Conservation (phyloP, 2,329 filamentous ascomycete species). For the Diaporthe sp. region DNA sequence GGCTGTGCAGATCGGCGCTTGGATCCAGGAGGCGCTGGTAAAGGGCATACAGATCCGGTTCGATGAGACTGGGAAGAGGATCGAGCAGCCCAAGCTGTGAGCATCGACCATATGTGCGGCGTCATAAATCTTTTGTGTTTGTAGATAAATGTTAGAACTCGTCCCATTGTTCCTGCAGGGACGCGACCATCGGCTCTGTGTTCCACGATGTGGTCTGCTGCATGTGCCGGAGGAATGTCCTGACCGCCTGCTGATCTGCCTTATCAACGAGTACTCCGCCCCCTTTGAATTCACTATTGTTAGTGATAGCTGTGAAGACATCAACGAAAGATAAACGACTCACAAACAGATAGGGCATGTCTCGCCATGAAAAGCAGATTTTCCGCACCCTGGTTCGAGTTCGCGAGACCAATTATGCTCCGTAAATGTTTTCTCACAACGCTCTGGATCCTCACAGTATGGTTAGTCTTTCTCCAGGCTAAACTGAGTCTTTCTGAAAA, state of each 20-base stretch:
- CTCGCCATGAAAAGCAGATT: conserved; percentile 19
- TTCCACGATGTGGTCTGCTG: conserved; percentile 19
- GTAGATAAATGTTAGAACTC: background rate
- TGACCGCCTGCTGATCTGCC: conserved; percentile 3
- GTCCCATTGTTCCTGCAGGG: conserved; percentile 12
- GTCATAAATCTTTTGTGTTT: background rate
- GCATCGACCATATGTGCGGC: background rate
- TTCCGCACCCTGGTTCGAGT: background rate
- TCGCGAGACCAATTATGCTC: conserved; percentile 12
- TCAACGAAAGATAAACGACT: background rate
- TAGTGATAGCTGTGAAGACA: rapidly evolving
- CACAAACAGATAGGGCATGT: conserved; percentile 12
- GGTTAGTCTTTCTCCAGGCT: background rate
- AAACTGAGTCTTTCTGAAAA: rapidly evolving
- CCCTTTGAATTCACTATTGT: background rate
- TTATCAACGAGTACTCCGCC: background rate
- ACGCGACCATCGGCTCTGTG: conserved; percentile 6
- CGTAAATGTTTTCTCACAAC: background rate
- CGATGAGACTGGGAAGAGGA: conserved; percentile 36
- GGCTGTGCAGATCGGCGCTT: conserved; percentile 34
- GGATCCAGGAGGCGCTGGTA: conserved; percentile 36
- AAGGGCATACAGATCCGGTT: conserved; percentile 37
- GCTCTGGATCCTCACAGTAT: background rate
- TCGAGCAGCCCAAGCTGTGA: conserved; percentile 27
- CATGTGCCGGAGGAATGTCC: conserved; percentile 11